Conservation (phyloP, 2,329 filamentous ascomycete genomes). For the Talaromyces albobiverticillius region DNA sequence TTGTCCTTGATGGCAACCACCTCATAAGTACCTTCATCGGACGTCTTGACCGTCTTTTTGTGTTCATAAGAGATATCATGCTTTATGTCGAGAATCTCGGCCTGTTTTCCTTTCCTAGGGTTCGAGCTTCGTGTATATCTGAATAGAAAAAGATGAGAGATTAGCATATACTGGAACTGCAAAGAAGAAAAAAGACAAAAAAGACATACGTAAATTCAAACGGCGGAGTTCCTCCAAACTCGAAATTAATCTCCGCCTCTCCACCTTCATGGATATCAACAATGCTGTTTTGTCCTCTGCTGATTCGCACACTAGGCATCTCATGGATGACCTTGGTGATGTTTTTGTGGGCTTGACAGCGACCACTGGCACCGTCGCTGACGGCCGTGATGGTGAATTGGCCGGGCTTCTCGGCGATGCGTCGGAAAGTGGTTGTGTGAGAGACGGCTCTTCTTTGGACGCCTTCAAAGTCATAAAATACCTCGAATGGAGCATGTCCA, state of each 20-base stretch:
- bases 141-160: slow-evolving; percentile 17
- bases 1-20: slow-evolving; percentile 94
- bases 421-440: slow-evolving; percentile 76
- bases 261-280: slow-evolving; percentile 97
- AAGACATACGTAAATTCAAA: slow-evolving; percentile 79
- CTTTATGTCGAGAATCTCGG: slow-evolving; percentile 81
- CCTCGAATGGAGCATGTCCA: slow-evolving; percentile 86
- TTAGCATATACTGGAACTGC: background rate
- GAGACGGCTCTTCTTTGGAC: slow-evolving; percentile 71
- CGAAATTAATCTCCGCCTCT: slow-evolving; percentile 87
- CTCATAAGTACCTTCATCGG: slow-evolving; percentile 95
- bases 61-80: slow-evolving; percentile 82
- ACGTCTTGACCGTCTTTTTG: slow-evolving; percentile 76
- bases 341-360: slow-evolving; percentile 77
- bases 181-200: background rate
- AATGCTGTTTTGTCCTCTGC: slow-evolving; percentile 73
- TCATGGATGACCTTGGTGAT: slow-evolving; percentile 84
- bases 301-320: slow-evolving; percentile 87
- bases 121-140: slow-evolving; percentile 86
- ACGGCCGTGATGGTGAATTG: slow-evolving; percentile 83
- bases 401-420: slow-evolving; percentile 87
- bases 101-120: slow-evolving; percentile 71
- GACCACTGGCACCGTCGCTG: slow-evolving; percentile 76
- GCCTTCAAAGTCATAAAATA: slow-evolving; percentile 86
- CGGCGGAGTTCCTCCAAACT: slow-evolving; percentile 91